Evolutionary conservation across 306 rosid genomes (phyloP), one percentile per base, ranked within the genome.

Genomic region (barrel medic (Medicago truncatula)): DNA sequence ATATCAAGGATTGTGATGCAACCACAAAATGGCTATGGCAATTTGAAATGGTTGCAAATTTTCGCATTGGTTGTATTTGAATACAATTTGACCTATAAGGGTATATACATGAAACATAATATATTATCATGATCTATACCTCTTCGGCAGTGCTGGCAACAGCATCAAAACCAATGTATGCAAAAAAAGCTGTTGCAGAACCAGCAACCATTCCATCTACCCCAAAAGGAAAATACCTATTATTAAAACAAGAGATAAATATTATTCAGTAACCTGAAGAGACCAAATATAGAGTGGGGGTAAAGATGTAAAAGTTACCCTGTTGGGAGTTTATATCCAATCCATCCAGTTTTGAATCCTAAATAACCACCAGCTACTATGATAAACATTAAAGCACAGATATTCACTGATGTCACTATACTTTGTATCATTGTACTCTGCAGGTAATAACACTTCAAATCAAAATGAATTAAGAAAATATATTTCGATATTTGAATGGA

Each of bases 121-220:
- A 21, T 64, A 44, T 54, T 38, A 41, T 34, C 61, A 40, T 59
- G 9, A 21, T 49, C 5, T 17, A 44, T 85, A 88, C 97, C 96
- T 92, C 97, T 83, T 95, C 97, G 36, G 97, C 97, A 18, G 97
- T 85, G 85, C 97, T 87, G 12, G 96, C 96, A 82, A 92, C 96
- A 56, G 93, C 73, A 86, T 94, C 97, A 85, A 94, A 94, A 80
- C 97, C 97, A 43, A 92, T 87, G 72, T 86, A 92, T 2, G 98
- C 93, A 62, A 95, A 92, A 81, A 95, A 95, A 25, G 87, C 97
- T 3, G 97, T 92, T 36, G 98, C 97, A 76, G 98, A 95, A 84
- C 98, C 97, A 23, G 98, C 89, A 77, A 95, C 92, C 97, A 92
- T 83, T 44, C 98, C 98, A 86, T 95, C 94, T 15, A 89, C 85